Evolutionary conservation across 192 early-diverging fungal genomes (phyloP), one percentile per base, ranked within the genome.

Genomic region (Coemansia sp.): DNA sequence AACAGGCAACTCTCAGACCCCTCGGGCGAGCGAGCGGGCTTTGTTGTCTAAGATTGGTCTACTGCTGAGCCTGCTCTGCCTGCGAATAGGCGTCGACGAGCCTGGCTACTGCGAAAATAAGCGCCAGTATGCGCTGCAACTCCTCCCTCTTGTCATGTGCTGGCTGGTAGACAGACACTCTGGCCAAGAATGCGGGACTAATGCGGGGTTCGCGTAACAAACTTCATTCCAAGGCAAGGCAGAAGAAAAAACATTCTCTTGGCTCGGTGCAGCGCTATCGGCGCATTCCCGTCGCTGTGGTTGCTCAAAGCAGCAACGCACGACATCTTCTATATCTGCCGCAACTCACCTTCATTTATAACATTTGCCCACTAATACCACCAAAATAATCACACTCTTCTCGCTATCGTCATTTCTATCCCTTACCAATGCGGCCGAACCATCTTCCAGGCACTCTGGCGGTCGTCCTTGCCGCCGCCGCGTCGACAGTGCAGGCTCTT

Each of bases 231-330:
- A 29, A 25, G 47, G 25, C 51, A 54, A 31, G 29, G 51, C 29
- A 54, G 51, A 54, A n/a, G n/a, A n/a, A n/a, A n/a, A 54, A 54
- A 54, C 51, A 54, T 54, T 54, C 51, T 54, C 51, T 54, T 54
- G 51, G 29, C 7, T 2, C 17, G 27, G 27, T 17, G 32, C 29
- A 17, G 15, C 29, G 51, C 27, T 32, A 25, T 32, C 51, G 17
- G 25, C 29, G 29, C 51, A 54, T 54, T 54, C 51, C 51, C 29
- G 12, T 24, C 29, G 0, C 17, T 17, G 15, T 31, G 51, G 27
- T 32, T 54, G 27, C 51, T n/a, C 27, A 32, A 31, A 32, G 22
- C 27, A 54, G 22, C 45, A n/a, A 10, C 45, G 22, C 22, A 4
- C 10, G 10, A 20, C 45, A 8, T 7, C 51, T 31, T 46, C 27